Conservation (phyloP, 2,329 filamentous ascomycete species). For the Ophiostoma quercus region DNA sequence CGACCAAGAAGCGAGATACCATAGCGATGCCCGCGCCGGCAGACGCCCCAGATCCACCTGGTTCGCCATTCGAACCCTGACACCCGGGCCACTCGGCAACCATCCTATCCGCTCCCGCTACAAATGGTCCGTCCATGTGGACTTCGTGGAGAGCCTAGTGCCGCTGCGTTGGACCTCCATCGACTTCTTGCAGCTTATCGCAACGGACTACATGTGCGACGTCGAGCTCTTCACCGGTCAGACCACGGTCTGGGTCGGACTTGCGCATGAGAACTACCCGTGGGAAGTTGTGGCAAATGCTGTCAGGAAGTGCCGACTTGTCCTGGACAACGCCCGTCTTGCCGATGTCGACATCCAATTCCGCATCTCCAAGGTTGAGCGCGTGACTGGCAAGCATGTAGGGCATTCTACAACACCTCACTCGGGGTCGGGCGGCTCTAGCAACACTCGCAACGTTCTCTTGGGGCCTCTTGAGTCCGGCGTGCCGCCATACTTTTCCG, state of each 20-base stretch:
- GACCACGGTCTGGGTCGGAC: background rate
- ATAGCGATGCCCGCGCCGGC: background rate
- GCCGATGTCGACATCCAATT: too few species aligned
- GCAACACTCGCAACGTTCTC: too few species aligned
- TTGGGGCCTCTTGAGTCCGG: too few species aligned
- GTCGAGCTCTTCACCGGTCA: background rate
- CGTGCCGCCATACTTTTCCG: too few species aligned
- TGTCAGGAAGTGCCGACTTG: background rate
- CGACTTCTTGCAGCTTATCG: background rate
- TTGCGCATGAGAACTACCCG: background rate
- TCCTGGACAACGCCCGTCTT: too few species aligned
- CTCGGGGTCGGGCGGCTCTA: too few species aligned
- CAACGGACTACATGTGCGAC: too few species aligned
- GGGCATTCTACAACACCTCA: too few species aligned
- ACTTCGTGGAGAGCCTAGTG: background rate
- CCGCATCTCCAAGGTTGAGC: too few species aligned
- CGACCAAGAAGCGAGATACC: background rate
- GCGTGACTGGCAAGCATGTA: too few species aligned
- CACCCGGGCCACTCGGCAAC: background rate
- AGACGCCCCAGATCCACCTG: background rate
- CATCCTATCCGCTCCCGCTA: background rate
- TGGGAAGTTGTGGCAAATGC: background rate
- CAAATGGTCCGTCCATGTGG: background rate
- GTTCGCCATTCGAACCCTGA: background rate
- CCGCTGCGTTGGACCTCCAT: background rate